These are phyloP conservation scores for Nemania sp. DNA, from an alignment of 2,329 filamentous ascomycete species.

Conservation along the genomic window DNA sequence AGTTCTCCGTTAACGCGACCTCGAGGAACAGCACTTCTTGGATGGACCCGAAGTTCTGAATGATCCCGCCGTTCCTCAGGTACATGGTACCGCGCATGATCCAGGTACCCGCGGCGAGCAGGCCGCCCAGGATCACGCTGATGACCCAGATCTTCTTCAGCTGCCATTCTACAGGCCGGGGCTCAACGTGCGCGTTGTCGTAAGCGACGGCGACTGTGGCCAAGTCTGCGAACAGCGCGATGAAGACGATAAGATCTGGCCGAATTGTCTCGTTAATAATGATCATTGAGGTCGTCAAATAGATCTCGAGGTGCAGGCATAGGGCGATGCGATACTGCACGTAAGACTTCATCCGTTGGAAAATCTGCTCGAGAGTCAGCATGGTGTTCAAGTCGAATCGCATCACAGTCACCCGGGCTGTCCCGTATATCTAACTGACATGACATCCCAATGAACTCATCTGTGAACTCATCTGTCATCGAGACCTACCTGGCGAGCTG, in stretches of 20 bases:
- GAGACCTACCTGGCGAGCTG: conserved; percentile 56
- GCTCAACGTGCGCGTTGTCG: conserved; percentile 78
- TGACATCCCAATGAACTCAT: not conserved
- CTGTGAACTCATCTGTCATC: not conserved
- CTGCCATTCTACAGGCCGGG: conserved; percentile 78
- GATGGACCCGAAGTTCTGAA: conserved; percentile 74
- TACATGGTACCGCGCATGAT: conserved; percentile 72
- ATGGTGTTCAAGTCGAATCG: not conserved
- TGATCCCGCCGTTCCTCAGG: conserved; percentile 70
- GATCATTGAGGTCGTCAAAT: conserved; percentile 77
- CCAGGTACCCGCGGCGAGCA: conserved; percentile 74
- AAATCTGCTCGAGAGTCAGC: conserved; percentile 56
- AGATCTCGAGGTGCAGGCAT: conserved; percentile 75
- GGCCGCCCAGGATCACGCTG: conserved; percentile 67
- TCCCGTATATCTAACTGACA: not conserved
- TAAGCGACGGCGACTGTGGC: conserved; percentile 79
- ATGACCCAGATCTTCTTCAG: conserved; percentile 82
- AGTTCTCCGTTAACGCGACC: conserved; percentile 75
- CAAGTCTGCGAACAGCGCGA: conserved; percentile 78
- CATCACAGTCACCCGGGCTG: not conserved
- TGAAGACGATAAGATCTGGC: conserved; percentile 76
- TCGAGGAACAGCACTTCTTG: conserved; percentile 77
- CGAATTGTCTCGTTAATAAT: conserved; percentile 78
- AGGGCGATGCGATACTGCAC: conserved; percentile 78
- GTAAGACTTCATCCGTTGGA: conserved; percentile 79